These are phyloP conservation scores for Trichoderma arundinaceum DNA, from an alignment of 2,329 filamentous ascomycete genomes.

Conservation along the genomic window DNA sequence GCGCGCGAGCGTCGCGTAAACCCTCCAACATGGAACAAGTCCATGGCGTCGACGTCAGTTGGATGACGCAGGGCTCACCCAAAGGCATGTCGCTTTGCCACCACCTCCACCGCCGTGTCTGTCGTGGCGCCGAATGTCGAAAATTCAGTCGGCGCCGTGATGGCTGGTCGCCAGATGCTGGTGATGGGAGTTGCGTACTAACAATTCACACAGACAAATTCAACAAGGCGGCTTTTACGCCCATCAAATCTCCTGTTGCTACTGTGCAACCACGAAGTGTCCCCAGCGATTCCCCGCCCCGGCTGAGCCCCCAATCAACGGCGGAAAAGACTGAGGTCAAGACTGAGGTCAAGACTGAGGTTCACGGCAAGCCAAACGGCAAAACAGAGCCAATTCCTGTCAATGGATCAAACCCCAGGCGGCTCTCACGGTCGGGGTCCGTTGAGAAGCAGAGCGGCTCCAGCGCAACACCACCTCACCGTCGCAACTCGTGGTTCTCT, in stretches of 20 bases:
- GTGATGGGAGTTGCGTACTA: not conserved
- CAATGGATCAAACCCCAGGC: conserved; percentile 38
- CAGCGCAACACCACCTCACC: conserved; percentile 49
- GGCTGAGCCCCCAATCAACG: conserved; percentile 39
- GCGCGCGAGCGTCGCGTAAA: conserved; percentile 28
- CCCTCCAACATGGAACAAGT: conserved; percentile 73
- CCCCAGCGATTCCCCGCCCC: conserved; percentile 38
- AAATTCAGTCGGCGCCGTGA: conserved; percentile 8
- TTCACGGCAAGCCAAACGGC: conserved; percentile 35
- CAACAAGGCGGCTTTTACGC: conserved; percentile 41
- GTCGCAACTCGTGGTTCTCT: conserved; percentile 88
- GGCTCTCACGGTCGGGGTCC: conserved; percentile 45
- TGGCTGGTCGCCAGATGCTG: not conserved
- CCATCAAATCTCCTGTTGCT: conserved; percentile 36
- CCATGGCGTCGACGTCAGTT: conserved; percentile 85
- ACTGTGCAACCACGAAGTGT: conserved; percentile 44
- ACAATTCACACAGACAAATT: conserved; percentile 41
- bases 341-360: conserved; percentile 23
- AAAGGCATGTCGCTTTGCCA: conserved; percentile 66
- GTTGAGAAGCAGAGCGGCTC: conserved; percentile 42
- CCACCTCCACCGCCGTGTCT: conserved; percentile 28
- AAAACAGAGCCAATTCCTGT: conserved; percentile 35
- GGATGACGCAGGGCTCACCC: conserved; percentile 81
- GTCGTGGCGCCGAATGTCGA: conserved; percentile 6
- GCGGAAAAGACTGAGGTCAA: conserved; percentile 35